Evolutionary conservation across 805 yeast genomes (phyloP), one percentile per base, ranked within the genome.

Genomic region (Candida oleophila): DNA sequence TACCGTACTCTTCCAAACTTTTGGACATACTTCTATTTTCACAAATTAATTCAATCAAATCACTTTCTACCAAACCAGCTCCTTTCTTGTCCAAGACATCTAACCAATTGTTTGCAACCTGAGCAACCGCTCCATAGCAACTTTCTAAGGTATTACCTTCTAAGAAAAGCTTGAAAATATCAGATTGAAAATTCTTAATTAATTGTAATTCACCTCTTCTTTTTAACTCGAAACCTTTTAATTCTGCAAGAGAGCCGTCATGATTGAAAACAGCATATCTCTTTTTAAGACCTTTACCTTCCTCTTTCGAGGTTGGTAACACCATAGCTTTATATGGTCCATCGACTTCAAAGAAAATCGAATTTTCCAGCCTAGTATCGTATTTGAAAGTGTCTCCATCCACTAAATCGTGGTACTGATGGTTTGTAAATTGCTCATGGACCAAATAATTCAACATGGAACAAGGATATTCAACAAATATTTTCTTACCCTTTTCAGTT

Each of bases 321-420:
- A 94, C 81, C 99, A 94, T 94, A 0, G 99, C 99, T 57, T 83
- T 87, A 62, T 94, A 94, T 1, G 99, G 99, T 9, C 99, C 99
- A 71, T 94, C 99, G 16, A 95, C 97, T 63, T 94, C 99, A 55
- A 94, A 94, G 69, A 92, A 92, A 66, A 94, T 94, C 14, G 97
- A 87, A 65, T 94, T 94, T 59, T 94, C 99, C 18, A 92, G 83
- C 42, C 78, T 78, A 0, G 90, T 85, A 46, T 84, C 82, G 66
- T 92, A 94, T 55, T 78, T 80, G 60, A 81, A 77, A 16, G 71
- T 76, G 1, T 74, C 76, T 0, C 88, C 83, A 60, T 92, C 96
- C 1, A 79, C 81, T 42, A 91, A 69, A 43, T 86, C 89, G 65
- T 92, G 98, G 59, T 95, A 94, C 61, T 94, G 99, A 58, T 89